phyloP scores from a whole-genome alignment of 345 rosid species.

The Sisymbrium irio region DNA sequence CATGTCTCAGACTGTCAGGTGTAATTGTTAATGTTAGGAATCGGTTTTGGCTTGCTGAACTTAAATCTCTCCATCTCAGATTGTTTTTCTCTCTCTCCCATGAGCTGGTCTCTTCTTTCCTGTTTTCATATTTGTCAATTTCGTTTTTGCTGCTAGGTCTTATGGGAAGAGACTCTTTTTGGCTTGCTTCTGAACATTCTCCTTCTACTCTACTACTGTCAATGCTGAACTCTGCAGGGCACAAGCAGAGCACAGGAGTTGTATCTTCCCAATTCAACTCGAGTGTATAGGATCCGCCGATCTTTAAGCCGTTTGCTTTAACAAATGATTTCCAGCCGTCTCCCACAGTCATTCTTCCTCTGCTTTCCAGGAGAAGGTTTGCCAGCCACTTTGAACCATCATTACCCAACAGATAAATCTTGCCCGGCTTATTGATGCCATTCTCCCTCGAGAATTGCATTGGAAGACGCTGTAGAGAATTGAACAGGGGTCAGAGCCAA shows the following conservation, averaged over 20 bases:
- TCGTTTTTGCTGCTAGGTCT: background rate
- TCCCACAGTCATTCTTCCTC: constrained; percentile 2
- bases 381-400: background rate
- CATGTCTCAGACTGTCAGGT: background rate
- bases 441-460: background rate
- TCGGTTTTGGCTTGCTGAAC: constrained; percentile 2
- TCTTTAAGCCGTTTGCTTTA: background rate
- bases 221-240: background rate
- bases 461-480: background rate
- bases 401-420: background rate
- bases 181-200: background rate
- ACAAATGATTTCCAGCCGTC: background rate
- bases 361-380: background rate
- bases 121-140: background rate
- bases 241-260: background rate
- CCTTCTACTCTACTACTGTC: background rate
- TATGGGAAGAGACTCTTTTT: constrained; percentile 1
- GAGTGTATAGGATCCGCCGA: background rate
- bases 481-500: background rate
- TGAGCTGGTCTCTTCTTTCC: background rate
- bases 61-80: background rate
- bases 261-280: background rate
- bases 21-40: background rate
- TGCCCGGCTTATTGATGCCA: background rate
- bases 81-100: background rate